These are phyloP conservation scores for Aphanoascus verrucosus DNA, from an alignment of 2,329 filamentous ascomycete genomes.

Conservation along the genomic window DNA sequence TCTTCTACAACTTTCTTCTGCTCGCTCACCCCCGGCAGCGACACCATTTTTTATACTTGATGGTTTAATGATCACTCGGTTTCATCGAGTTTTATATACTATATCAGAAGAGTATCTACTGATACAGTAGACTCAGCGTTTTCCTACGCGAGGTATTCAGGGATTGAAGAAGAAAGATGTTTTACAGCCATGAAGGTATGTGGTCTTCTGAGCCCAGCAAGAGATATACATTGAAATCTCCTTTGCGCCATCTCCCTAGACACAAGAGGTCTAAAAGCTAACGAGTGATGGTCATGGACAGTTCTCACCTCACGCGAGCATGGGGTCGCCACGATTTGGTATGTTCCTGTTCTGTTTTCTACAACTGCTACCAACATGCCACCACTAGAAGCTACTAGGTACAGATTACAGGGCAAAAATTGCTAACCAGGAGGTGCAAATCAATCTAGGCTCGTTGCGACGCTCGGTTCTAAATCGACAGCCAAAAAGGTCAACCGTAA, in stretches of 20 bases:
- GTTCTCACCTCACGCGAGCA: constrained; percentile 77
- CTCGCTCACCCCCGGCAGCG: neutral
- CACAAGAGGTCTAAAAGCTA: neutral
- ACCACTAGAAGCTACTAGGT: neutral
- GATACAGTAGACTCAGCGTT: neutral
- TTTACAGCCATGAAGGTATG: constrained; percentile 90
- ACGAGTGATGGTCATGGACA: constrained; percentile 21
- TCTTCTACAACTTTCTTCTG: neutral
- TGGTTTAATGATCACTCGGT: neutral
- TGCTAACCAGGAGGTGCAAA: neutral
- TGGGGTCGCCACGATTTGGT: constrained; percentile 94
- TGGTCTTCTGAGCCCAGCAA: constrained; percentile 12
- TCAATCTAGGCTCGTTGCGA: constrained; percentile 69
- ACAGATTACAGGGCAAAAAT: neutral
- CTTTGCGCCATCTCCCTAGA: neutral
- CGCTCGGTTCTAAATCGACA: constrained; percentile 61
- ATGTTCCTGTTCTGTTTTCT: constrained; percentile 23
- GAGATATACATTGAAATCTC: neutral
- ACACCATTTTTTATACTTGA: neutral
- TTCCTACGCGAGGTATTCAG: neutral
- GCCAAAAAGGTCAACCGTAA: constrained; percentile 69
- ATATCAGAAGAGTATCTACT: neutral
- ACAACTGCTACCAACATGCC: no score
- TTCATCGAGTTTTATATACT: neutral
- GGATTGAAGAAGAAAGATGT: constrained; percentile 48